Evolutionary conservation across 352 stramenopile genomes (phyloP), one percentile per base, ranked within the genome.

Genomic region (Peronospora belbahrii): DNA sequence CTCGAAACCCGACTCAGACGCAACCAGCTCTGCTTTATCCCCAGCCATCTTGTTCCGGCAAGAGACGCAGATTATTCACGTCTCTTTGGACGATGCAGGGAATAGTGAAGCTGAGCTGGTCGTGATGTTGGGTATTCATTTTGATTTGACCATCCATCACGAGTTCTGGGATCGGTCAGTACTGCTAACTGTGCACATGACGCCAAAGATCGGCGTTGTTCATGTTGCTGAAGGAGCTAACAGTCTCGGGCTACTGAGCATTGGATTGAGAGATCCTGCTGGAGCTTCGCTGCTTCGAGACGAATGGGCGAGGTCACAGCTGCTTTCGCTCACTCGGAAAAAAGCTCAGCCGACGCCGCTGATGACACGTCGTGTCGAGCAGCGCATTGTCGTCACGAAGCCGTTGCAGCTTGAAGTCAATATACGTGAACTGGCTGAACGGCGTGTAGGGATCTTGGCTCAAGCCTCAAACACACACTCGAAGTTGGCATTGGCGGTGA

Each of bases 321-420:
- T 86, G 6, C 39, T 85, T 15, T 70, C 59, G 1, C 43, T 81
- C 11, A 67, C 81, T 14, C 65, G 65, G 2, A 67, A 86, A 50
- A 59, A 80, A 39, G 51, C 59, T 7, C 51, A 65, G 15, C 61
- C 71, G 18, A 48, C 46, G 1, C 59, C 62, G n/a, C 51, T 67
- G n/a, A 66, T 75, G 33, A 70, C 57, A 13, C 67, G 69, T 6
- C 50, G 62, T 22, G 37, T 82, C 14, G 76, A 85, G 59, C 61
- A 65, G n/a, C 55, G 49, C 11, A 46, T 86, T 41, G 46, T 56
- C 4, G 58, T 88, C 9, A 54, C 51, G 10, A 83, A 83, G 38
- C 73, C 74, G 9, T 66, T 88, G 25, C 60, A 72, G 20, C 57
- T 85, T 15, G 58, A 72, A n/a, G 60, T 84, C 25, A 67, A 88